Conservation (phyloP, 208 protist species). For the Leishmania braziliensis region DNA sequence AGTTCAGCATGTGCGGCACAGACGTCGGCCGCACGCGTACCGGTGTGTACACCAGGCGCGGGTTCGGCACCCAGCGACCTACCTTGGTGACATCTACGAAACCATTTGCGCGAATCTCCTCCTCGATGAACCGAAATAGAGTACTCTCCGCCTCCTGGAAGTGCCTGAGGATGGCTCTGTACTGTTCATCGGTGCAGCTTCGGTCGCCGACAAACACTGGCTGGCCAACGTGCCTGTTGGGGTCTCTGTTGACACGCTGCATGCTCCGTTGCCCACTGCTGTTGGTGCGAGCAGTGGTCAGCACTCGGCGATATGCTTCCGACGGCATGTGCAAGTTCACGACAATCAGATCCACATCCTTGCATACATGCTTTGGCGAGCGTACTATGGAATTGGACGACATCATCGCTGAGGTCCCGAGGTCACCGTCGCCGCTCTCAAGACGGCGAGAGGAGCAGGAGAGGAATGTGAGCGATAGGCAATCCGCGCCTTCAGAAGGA, state of each 20-base stretch:
- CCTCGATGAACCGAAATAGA: constrained; percentile 40
- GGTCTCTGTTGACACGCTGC: constrained; percentile 10
- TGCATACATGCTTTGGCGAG: not conserved
- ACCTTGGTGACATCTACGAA: constrained; percentile 38
- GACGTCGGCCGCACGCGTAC: constrained; percentile 32
- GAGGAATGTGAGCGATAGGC: constrained; percentile 6
- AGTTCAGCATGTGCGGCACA: constrained; percentile 38
- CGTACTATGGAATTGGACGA: not conserved
- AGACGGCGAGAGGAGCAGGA: not conserved
- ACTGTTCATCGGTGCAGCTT: constrained; percentile 75
- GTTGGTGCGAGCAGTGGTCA: constrained; percentile 34
- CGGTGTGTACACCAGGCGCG: constrained; percentile 31
- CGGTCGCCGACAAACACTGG: constrained; percentile 64
- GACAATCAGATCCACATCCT: constrained; percentile 55
- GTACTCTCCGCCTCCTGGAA: constrained; percentile 48
- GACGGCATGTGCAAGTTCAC: constrained; percentile 67
- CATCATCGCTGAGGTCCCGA: not conserved
- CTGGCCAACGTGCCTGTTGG: constrained; percentile 41
- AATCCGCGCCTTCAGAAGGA: not conserved
- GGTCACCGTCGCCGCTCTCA: not conserved
- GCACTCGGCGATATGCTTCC: constrained; percentile 36
- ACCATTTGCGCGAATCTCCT: constrained; percentile 44
- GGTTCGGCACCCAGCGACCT: constrained; percentile 28
- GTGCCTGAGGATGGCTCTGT: constrained; percentile 48
- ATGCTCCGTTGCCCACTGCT: constrained; percentile 22